phyloP scores from a whole-genome alignment of 805 yeast genomes.

The Candida andamanensis region DNA sequence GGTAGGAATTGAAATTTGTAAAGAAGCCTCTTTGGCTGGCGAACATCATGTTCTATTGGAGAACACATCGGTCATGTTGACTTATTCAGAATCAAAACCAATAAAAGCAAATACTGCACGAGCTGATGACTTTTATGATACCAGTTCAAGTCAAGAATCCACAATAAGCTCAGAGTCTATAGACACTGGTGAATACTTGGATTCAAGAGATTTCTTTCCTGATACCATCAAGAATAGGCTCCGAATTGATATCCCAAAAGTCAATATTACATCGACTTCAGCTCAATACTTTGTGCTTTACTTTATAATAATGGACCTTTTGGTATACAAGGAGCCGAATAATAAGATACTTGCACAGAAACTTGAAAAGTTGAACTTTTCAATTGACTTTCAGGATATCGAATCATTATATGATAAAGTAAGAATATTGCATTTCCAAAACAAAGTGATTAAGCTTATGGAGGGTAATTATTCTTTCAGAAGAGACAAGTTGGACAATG shows the following conservation, averaged over 20 bases:
- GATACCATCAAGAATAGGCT: slow-evolving; percentile 30
- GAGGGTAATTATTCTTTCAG: slow-evolving; percentile 46
- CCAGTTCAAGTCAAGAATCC: neutral
- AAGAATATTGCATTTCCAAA: slow-evolving; percentile 43
- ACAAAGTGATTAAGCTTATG: slow-evolving; percentile 36
- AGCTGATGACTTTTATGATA: slow-evolving; percentile 2
- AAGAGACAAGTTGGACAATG: slow-evolving; percentile 45
- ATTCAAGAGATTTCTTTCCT: neutral
- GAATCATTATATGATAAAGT: slow-evolving; percentile 45
- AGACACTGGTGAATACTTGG: slow-evolving; percentile 1
- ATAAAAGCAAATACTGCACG: slow-evolving; percentile 15
- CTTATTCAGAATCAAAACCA: slow-evolving; percentile 44
- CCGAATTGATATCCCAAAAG: slow-evolving; percentile 63
- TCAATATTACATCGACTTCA: slow-evolving; percentile 66
- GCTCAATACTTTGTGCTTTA: slow-evolving; percentile 65
- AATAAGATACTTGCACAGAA: slow-evolving; percentile 52
- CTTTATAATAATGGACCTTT: slow-evolving; percentile 54
- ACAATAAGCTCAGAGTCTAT: neutral
- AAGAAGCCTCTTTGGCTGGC: slow-evolving; percentile 36
- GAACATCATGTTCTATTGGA: slow-evolving; percentile 52
- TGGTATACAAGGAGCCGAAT: slow-evolving; percentile 72
- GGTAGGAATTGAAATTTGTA: slow-evolving; percentile 67
- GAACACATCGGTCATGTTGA: slow-evolving; percentile 56
- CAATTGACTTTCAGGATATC: slow-evolving; percentile 65
- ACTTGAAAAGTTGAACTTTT: slow-evolving; percentile 60